Evolutionary conservation across 352 stramenopile species (phyloP), one percentile per base, ranked within the genome.

Genomic region (Globisporangium splendens): DNA sequence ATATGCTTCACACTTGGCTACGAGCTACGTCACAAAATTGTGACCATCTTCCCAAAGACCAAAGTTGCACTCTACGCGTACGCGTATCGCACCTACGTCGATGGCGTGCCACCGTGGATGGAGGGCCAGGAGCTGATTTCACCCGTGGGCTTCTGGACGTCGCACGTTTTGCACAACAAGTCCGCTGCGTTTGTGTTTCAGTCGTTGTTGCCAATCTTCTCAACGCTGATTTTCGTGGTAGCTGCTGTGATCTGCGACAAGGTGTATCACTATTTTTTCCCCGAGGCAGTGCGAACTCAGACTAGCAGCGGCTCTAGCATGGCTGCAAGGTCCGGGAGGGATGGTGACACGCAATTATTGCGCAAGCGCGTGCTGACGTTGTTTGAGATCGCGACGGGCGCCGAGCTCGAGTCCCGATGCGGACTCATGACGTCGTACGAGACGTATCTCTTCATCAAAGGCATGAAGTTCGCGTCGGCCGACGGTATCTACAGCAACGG

Each of bases 401-500:
- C 24, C 5, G 24, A 31, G 24, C 24, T 31, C 5, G 24, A 31
- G 24, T 31, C 24, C 24, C 24, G 24, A 31, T 31, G 24, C 24
- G 24, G 24, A 5, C 2, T 31, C 5, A 31, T 31, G 24, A 31
- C 24, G 5, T 31, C 24, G 24, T 31, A 31, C 24, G 24, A 31
- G 24, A 31, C 24, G 24, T 31, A 31, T 31, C 24, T 31, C 2
- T 31, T 31, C 24, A 31, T 31, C 24, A 31, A 31, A 31, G 24
- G 24, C 24, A 31, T 31, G 24, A 31, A 31, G 24, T 31, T 31
- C 5, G 24, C 24, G 5, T 31, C 24, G 24, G 24, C 24, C 24
- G 24, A 31, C 24, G 24, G 24, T 31, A 31, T 31, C 58, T 73
- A 70, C 59, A 70, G 50, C 48, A 57, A 39, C 22, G 67, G 67